Conservation (phyloP, 73 alveolate species). For the Paramecium octaurelia region DNA sequence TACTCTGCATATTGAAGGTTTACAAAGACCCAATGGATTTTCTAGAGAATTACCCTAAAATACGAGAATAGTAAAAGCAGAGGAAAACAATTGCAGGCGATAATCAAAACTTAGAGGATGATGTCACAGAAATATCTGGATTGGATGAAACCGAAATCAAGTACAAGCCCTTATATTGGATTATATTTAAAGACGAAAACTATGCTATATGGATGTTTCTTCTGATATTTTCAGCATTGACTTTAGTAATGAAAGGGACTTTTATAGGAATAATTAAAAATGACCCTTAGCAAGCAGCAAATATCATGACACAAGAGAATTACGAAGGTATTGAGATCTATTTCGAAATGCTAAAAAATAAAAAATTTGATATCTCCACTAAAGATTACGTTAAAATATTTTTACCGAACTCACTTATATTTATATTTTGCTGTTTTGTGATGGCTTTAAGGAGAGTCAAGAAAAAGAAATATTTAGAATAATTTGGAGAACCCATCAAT, state of each 20-base stretch:
- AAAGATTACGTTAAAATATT: not conserved
- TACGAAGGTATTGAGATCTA: slow-evolving; percentile 1
- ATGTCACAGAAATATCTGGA: not conserved
- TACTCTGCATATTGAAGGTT: not conserved
- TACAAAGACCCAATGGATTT: not conserved
- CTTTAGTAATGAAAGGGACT: not conserved
- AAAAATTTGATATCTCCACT: not conserved
- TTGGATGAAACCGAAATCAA: not conserved
- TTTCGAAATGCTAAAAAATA: not conserved
- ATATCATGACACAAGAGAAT: not conserved
- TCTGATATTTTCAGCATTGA: not conserved
- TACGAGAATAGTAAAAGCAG: not conserved
- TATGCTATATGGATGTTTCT: not conserved
- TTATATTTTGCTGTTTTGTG: slow-evolving; percentile 21
- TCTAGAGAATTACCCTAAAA: not conserved
- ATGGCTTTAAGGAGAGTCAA: slow-evolving; percentile 28
- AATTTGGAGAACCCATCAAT: not conserved
- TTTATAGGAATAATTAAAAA: not conserved
- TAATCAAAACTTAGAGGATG: not conserved
- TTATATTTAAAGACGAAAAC: not conserved
- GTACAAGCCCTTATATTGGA: slow-evolving; percentile 45
- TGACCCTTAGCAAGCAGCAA: not conserved
- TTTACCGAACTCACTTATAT: not conserved
- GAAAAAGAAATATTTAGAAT: slow-evolving; percentile 4
- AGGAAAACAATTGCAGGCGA: not conserved